These are phyloP conservation scores for Cryptococcus sp. DNA, from an alignment of 1,284 basidiomycete genomes.

Conservation along the genomic window DNA sequence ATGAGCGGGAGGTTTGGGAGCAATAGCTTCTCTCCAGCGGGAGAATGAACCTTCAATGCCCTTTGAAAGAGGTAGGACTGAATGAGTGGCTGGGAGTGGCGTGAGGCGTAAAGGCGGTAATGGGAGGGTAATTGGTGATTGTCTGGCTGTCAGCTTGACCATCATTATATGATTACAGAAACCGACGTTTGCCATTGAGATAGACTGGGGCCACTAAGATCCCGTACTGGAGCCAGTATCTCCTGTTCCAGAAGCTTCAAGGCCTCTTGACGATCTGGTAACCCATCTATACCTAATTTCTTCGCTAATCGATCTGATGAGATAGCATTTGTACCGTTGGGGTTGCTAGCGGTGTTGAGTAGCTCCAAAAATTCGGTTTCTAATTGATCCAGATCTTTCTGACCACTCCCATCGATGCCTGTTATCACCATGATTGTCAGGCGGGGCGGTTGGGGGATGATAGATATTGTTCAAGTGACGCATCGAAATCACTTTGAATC, in stretches of 20 bases:
- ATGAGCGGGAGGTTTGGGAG: slow-evolving; percentile 53
- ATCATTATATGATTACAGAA: neutral
- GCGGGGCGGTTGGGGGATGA: too few relatives aligned
- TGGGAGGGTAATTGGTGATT: slow-evolving; percentile 29
- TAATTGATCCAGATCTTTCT: neutral
- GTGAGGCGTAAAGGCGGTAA: slow-evolving; percentile 57
- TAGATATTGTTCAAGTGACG: too few relatives aligned
- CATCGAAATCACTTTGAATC: too few relatives aligned
- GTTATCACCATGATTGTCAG: too few relatives aligned
- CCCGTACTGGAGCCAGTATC: slow-evolving; percentile 35
- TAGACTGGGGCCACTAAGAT: slow-evolving; percentile 28
- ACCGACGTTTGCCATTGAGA: slow-evolving; percentile 43
- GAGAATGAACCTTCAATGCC: slow-evolving; percentile 75
- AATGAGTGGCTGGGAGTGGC: slow-evolving; percentile 72
- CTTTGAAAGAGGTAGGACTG: slow-evolving; percentile 66
- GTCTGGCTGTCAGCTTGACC: slow-evolving; percentile 10
- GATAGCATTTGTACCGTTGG: slow-evolving; percentile 10
- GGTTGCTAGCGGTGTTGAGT: slow-evolving; percentile 20
- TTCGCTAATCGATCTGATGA: slow-evolving; percentile 30
- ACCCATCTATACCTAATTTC: slow-evolving; percentile 27
- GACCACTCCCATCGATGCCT: neutral
- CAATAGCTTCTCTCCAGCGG: slow-evolving; percentile 64
- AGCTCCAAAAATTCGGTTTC: slow-evolving; percentile 22
- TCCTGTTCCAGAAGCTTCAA: slow-evolving; percentile 30
- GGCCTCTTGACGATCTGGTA: slow-evolving; percentile 20